Evolutionary conservation across 139 green algal genomes (phyloP).

Genomic region (Auxenochlorella pyrenoidosa): DNA sequence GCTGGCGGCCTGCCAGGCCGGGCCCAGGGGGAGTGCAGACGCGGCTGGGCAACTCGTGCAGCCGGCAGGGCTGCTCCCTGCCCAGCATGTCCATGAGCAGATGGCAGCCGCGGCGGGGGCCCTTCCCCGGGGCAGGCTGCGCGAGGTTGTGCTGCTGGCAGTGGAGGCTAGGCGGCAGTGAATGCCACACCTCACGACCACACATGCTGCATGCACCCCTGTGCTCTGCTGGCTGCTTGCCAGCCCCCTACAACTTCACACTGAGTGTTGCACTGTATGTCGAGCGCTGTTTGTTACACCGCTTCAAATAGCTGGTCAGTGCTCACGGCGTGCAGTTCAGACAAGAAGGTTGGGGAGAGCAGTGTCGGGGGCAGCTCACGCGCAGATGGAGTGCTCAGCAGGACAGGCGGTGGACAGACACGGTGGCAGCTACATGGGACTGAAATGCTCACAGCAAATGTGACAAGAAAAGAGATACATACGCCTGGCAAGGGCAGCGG

Average conservation of each 20-base stretch:
- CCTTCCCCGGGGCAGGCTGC: background rate
- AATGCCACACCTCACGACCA: too few species aligned
- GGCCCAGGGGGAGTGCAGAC: background rate
- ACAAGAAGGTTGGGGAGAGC: too few species aligned
- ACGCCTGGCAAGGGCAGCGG: too few species aligned
- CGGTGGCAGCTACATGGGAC: background rate
- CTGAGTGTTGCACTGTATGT: background rate
- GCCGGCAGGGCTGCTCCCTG: background rate
- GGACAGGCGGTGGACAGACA: background rate
- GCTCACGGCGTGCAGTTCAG: too few species aligned
- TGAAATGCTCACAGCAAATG: background rate
- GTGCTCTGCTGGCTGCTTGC: background rate
- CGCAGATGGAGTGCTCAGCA: background rate
- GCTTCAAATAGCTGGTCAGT: too few species aligned
- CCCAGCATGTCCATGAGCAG: constrained; percentile 9
- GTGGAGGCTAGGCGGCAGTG: background rate
- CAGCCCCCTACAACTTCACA: background rate
- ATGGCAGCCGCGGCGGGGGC: background rate
- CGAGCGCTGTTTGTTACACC: background rate
- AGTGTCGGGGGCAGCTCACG: background rate
- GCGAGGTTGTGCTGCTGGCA: background rate
- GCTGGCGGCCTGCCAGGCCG: background rate
- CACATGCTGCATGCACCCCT: background rate
- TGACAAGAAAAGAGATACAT: too few species aligned
- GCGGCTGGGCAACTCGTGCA: background rate